Evolutionary conservation across 2,329 filamentous ascomycete species (phyloP).

Genomic region (Penicillium hesseltinei): DNA sequence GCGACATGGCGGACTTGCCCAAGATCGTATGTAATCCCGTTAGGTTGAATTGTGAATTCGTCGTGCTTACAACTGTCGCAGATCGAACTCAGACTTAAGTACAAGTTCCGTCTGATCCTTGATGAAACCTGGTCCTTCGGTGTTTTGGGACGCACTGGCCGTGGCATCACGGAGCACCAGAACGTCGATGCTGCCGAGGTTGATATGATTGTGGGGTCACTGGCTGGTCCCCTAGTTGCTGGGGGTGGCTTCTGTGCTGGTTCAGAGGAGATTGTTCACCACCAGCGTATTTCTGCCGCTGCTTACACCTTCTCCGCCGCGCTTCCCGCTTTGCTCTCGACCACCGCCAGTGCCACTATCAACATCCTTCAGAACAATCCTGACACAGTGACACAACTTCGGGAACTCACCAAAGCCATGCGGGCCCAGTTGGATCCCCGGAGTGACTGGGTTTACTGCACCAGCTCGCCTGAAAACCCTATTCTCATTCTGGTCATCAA

Average conservation of each 20-base stretch:
- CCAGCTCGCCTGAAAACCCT: conserved; percentile 79
- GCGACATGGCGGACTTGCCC: conserved; percentile 80
- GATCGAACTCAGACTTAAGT: conserved; percentile 89
- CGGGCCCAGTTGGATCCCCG: conserved; percentile 83
- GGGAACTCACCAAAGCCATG: conserved; percentile 85
- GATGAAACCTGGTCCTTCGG: conserved; percentile 98
- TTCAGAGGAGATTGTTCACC: conserved; percentile 85
- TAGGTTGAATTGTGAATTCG: neutral
- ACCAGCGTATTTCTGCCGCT: conserved; percentile 88
- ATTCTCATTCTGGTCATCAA: conserved; percentile 82
- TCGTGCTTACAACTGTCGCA: conserved; percentile 33
- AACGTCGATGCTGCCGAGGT: conserved; percentile 91
- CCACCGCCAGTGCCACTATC: conserved; percentile 91
- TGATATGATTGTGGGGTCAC: conserved; percentile 94
- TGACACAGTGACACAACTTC: conserved; percentile 72
- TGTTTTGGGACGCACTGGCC: conserved; percentile 84
- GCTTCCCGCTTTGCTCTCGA: conserved; percentile 86
- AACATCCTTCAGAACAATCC: conserved; percentile 82
- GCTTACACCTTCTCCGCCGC: conserved; percentile 96
- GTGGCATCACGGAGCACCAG: conserved; percentile 91
- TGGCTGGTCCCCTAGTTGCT: conserved; percentile 84
- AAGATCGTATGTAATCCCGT: conserved; percentile 62
- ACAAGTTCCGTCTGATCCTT: conserved; percentile 96
- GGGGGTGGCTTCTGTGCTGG: conserved; percentile 96
- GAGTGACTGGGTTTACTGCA: conserved; percentile 87